Evolutionary conservation across 768 basidiomycete genomes (phyloP).

Genomic region (Sarcodon aspratus): DNA sequence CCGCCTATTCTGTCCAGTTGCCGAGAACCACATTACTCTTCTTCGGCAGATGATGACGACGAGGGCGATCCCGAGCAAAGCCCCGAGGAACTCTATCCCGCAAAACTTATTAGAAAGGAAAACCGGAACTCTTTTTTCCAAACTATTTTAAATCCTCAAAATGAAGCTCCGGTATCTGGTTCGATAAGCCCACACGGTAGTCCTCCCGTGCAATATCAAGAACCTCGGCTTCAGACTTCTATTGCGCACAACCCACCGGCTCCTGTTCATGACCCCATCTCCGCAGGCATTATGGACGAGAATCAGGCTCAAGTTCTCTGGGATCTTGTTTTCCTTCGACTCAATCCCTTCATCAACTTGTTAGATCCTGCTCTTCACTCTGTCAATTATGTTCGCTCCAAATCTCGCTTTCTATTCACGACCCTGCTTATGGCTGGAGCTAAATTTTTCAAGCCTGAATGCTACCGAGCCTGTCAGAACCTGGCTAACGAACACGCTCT

Average conservation of each 20-base stretch:
- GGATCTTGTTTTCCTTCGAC: conserved; percentile 67
- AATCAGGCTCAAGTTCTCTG: conserved; percentile 62
- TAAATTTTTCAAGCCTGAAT: conserved; percentile 69
- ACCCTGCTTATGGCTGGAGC: conserved; percentile 74
- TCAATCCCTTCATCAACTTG: conserved; percentile 84
- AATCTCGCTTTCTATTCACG: conserved; percentile 77
- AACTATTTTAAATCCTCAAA: conserved; percentile 69
- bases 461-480: conserved; percentile 57
- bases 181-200: neutral
- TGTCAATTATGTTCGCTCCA: conserved; percentile 63
- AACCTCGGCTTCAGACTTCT: neutral
- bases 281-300: conserved; percentile 59
- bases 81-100: conserved; percentile 61
- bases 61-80: conserved; percentile 51
- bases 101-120: conserved; percentile 62
- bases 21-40: conserved; percentile 3
- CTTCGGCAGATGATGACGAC: conserved; percentile 37
- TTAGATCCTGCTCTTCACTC: conserved; percentile 86
- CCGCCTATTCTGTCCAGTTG: conserved; percentile 31
- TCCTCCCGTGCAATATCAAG: conserved; percentile 19
- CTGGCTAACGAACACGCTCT: conserved; percentile 68
- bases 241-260: neutral
- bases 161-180: conserved; percentile 23
- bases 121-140: conserved; percentile 73
- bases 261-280: conserved; percentile 45